Conservation (phyloP, 148 eudicot species). For the Vaccinium darrowii region DNA sequence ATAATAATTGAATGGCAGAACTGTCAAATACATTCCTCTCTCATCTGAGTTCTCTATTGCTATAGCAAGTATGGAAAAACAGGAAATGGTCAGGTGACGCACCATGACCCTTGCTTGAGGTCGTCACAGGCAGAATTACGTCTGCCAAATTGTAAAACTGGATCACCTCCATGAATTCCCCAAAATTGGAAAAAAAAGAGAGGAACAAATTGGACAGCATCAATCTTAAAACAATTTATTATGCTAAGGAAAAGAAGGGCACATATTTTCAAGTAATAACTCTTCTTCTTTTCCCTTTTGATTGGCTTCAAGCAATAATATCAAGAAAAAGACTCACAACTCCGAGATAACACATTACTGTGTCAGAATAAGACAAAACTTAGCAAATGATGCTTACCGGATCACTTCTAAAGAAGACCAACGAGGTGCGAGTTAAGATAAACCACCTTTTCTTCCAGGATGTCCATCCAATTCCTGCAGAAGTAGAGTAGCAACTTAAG, state of each 20-base stretch:
- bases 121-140: neutral
- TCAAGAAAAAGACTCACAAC: neutral
- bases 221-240: neutral
- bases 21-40: neutral
- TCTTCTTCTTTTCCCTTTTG: neutral
- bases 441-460: slow-evolving; percentile 99
- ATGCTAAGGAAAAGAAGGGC: neutral
- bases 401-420: slow-evolving; percentile 93
- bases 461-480: slow-evolving; percentile 97
- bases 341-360: neutral
- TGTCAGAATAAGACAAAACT: neutral
- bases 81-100: neutral
- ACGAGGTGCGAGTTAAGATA: slow-evolving; percentile 80
- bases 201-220: neutral
- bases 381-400: slow-evolving; percentile 59
- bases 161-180: neutral
- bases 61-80: neutral
- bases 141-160: neutral
- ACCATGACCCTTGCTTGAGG: neutral
- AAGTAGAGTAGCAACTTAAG: slow-evolving; percentile 10
- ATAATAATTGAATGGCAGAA: neutral
- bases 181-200: slow-evolving; percentile 5
- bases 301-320: neutral
- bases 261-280: neutral
- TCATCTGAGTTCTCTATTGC: neutral